These are phyloP conservation scores for Mycosphaerella arachidis DNA, from an alignment of 2,329 filamentous ascomycete genomes.

Conservation along the genomic window DNA sequence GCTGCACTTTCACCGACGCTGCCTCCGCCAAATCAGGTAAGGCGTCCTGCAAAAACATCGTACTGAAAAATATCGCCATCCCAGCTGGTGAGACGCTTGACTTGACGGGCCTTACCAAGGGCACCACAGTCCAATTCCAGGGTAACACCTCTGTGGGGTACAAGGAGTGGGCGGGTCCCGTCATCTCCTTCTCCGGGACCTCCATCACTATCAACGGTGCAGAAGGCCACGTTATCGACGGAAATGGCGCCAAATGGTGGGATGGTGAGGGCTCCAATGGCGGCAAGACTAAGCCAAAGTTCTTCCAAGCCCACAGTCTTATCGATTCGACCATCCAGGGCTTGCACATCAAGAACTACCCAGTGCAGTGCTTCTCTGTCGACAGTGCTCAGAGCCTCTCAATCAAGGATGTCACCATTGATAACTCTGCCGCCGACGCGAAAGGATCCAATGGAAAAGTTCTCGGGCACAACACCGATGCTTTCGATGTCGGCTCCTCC, in stretches of 20 bases:
- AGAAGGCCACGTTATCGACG: conserved; percentile 50
- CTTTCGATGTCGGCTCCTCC: conserved; percentile 34
- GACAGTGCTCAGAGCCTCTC: conserved; percentile 32
- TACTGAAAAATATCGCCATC: conserved; percentile 38
- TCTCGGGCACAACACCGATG: conserved; percentile 38
- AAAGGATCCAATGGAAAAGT: conserved; percentile 35
- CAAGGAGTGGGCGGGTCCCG: conserved; percentile 60
- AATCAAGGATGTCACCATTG: conserved; percentile 37
- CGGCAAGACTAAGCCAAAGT: conserved; percentile 39
- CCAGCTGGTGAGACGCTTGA: conserved; percentile 39
- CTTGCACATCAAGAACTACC: conserved; percentile 40
- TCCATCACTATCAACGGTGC: conserved; percentile 52
- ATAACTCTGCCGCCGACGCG: conserved; percentile 39
- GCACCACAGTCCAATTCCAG: conserved; percentile 50
- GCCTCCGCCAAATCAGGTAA: conserved; percentile 31
- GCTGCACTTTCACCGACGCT: conserved; percentile 20
- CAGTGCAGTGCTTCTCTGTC: conserved; percentile 39
- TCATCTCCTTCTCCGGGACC: conserved; percentile 58
- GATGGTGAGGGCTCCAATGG: conserved; percentile 47
- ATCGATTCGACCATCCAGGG: conserved; percentile 36
- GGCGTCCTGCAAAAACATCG: conserved; percentile 40
- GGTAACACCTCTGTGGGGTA: conserved; percentile 65
- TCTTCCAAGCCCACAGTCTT: conserved; percentile 40
- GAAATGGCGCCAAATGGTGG: conserved; percentile 42
- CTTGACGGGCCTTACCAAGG: conserved; percentile 38